Evolutionary conservation across 2,329 filamentous ascomycete genomes (phyloP), one percentile per base, ranked within the genome.

Genomic region (Ascochyta viciae-villosae): DNA sequence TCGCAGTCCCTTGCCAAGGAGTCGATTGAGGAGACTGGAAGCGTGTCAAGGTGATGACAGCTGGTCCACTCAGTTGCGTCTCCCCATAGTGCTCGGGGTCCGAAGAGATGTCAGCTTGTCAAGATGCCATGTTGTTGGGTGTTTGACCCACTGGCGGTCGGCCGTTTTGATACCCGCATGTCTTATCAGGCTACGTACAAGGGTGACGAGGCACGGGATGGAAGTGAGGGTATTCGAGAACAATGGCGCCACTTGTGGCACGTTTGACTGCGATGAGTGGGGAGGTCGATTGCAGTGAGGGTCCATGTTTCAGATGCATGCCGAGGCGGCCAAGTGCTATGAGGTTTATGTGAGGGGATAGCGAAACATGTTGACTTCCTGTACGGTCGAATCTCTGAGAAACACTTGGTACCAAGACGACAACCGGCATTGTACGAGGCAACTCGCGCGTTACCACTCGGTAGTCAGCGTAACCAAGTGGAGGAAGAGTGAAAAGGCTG

Each of bases 151-250:
- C 22, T 10, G 6, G 31, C 27, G 40, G 24, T 22, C 12, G 44
- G 45, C 26, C 22, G 46, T 50, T 39, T 31, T 23, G 23, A 35
- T 48, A 44, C 33, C 31, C 48, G 24, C 8, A 15, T 24, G 24
- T 42, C 26, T 42, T 43, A 39, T 39, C 22, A 27, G 37, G 26
- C 8, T 27, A 48, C 31, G 47, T 48, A 43, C 26, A 19, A 47
- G 47, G 31, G 19, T 46, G 46, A 55, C 41, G 46, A 50, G 37
- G 53, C 47, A 47, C 22, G 42, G 42, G 42, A 22, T 15, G 31
- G 47, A 31, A 12, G 10, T 44, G 41, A 22, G 48, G 29, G 33
- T 2, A 22, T 39, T 39, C 33, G 38, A 35, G 22, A 29, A 16
- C 10, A 7, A 24, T 29, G 38, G 37, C n/a, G 34, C 29, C 16